phyloP scores from a whole-genome alignment of 768 basidiomycete genomes.

The Boletus patriciae region DNA sequence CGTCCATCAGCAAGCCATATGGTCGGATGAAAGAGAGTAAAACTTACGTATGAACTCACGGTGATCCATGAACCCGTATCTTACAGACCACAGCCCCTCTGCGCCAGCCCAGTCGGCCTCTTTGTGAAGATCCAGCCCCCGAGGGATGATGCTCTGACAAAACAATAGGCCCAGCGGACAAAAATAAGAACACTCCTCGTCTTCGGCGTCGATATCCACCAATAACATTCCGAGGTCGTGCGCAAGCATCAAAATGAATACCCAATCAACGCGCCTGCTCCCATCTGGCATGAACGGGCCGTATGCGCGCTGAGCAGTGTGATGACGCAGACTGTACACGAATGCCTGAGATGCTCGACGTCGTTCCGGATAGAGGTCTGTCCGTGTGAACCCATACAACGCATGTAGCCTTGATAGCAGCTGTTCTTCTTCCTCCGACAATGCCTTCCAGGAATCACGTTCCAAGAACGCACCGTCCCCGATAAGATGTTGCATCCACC shows the following conservation, averaged over 20 bases:
- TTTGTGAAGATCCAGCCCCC: slow-evolving; percentile 34
- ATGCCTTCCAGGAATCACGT: slow-evolving; percentile 17
- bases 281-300: slow-evolving; percentile 56
- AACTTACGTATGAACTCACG: slow-evolving; percentile 60
- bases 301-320: slow-evolving; percentile 47
- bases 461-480: slow-evolving; percentile 49
- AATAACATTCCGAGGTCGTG: slow-evolving; percentile 57
- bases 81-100: slow-evolving; percentile 56
- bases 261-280: slow-evolving; percentile 55
- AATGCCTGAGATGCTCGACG: slow-evolving; percentile 48
- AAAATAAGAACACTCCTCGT: slow-evolving; percentile 33
- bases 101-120: slow-evolving; percentile 42
- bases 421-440: slow-evolving; percentile 41
- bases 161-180: slow-evolving; percentile 50
- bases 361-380: slow-evolving; percentile 37
- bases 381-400: slow-evolving; percentile 52
- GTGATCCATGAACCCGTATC: slow-evolving; percentile 72
- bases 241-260: slow-evolving; percentile 54
- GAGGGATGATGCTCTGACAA: slow-evolving; percentile 51
- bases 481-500: slow-evolving; percentile 50
- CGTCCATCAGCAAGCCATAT: slow-evolving; percentile 5
- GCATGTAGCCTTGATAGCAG: slow-evolving; percentile 54
- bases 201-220: slow-evolving; percentile 39
- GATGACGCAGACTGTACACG: slow-evolving; percentile 64
- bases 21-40: not conserved